A percentile compares a stretch with the other conserved stretches of the same genome.
Evolutionary conservation across 192 early-diverging fungal species (phyloP).

Genomic region (Coemansia sp.): DNA sequence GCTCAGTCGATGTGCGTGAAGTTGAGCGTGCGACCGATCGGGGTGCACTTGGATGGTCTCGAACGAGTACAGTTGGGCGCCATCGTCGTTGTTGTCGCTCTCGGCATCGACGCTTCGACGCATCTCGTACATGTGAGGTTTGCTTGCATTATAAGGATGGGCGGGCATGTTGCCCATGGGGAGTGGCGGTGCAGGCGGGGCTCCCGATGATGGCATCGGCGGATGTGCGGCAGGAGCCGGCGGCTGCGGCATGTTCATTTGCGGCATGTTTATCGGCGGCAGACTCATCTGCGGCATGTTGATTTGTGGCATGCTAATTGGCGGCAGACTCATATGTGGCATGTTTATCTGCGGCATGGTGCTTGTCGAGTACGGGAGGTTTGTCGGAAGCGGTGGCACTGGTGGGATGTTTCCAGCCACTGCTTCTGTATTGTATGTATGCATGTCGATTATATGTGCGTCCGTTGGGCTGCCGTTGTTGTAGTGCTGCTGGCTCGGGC

Average conservation of each 20-base stretch:
- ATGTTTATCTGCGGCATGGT: neutral
- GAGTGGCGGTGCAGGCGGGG: conserved; percentile 6
- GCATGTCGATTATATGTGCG: neutral
- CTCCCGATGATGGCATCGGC: neutral
- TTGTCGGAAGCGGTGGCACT: neutral
- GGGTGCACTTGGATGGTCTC: neutral
- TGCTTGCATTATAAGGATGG: neutral
- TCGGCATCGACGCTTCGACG: neutral
- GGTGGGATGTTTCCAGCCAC: neutral
- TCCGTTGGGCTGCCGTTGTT: neutral
- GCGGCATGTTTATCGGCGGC: no score
- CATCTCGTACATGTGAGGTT: neutral
- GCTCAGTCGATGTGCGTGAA: neutral
- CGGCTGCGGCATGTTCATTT: neutral
- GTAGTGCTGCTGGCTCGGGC: neutral
- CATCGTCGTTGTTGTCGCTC: conserved; percentile 8
- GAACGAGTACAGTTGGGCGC: neutral
- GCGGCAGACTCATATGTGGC: no score
- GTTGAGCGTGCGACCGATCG: neutral
- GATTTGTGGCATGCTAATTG: no score
- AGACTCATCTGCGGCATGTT: no score
- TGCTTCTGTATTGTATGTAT: neutral
- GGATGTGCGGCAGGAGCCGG: neutral
- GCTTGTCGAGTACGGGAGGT: neutral
- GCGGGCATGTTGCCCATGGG: neutral